A percentile compares a stretch with the other conserved stretches of the same genome.
These are phyloP conservation scores for Colletotrichum orchidophilum DNA, from an alignment of 2,329 filamentous ascomycete species.

Conservation along the genomic window DNA sequence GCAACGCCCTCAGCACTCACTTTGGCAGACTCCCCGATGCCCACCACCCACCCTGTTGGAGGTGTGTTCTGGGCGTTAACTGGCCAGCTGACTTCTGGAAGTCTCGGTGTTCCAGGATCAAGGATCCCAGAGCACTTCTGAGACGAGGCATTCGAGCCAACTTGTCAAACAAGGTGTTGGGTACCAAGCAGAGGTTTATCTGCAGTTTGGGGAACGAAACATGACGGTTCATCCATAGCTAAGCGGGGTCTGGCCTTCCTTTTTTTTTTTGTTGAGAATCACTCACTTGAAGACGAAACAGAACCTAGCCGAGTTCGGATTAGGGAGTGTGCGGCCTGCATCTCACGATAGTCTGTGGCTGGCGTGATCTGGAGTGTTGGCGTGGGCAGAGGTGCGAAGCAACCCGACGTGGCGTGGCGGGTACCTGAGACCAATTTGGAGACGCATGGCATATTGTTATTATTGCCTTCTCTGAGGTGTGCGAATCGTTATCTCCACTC, in stretches of 20 bases:
- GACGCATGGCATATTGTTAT: conserved; percentile 14
- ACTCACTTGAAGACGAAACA: conserved; percentile 26
- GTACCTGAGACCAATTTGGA: conserved; percentile 29
- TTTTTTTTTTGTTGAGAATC: conserved; percentile 33
- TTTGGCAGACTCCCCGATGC: not conserved
- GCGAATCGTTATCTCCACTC: not conserved
- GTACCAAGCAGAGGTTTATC: conserved; percentile 7
- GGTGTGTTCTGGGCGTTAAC: not conserved
- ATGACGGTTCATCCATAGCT: conserved; percentile 1
- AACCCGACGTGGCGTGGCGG: conserved; percentile 17
- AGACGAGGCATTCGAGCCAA: conserved; percentile 1
- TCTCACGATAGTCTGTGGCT: conserved; percentile 26
- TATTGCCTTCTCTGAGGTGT: not conserved
- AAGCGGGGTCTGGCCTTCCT: conserved; percentile 6
- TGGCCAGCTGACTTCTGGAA: conserved; percentile 8
- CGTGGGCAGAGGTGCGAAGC: not conserved
- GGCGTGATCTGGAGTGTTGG: conserved; percentile 15
- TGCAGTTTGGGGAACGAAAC: conserved; percentile 2
- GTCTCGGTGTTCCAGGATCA: conserved; percentile 14
- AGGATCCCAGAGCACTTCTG: conserved; percentile 5
- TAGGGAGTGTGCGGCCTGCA: conserved; percentile 24
- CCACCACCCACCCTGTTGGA: not conserved
- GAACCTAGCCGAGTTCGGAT: conserved; percentile 20
- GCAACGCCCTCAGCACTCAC: not conserved
- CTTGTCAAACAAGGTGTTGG: conserved; percentile 2